Base-by-base conservation (phyloP, 2,329 filamentous ascomycete genomes). In the Diaporthe citrichinensis region DNA sequence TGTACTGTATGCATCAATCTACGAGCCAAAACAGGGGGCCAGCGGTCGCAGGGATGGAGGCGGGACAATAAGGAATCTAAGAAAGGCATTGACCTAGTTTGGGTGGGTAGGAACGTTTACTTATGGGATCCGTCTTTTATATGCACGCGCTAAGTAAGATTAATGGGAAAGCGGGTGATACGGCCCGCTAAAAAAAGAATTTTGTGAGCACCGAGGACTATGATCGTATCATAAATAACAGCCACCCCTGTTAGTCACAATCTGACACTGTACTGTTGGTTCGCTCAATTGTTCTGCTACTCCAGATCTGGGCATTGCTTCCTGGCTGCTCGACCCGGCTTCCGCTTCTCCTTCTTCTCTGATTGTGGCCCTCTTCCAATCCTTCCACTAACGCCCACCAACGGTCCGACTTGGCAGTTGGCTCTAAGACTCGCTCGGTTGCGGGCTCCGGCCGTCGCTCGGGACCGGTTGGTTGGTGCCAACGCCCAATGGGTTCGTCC, bases 131-230 rank as follows among this genome's bases (percentile, higher is more conserved):
- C 65, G 65, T 58, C 55, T 73, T 44, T 65, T 65, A 65, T 73
- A 73, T 65, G 58, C 61, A 62, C 65, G 71, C 71, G 71, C 71
- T 73, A 73, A 65, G 58, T 73, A 73, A 73, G 71, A 73, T 73
- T 73, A 73, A 65, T 73, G 61, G 71, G 46, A 51, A 44, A 73
- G 20, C 51, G 72, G 65, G 65, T 74, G 59, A 68, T 72, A 76
- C 72, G 72, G 67, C 61, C 68, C 72, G 74, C 72, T 74, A 74
- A 74, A 74, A 74, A 76, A 74, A 76, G 62, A 76, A 51, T 71
- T 69, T 71, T 73, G 36, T 71, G 59, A 62, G 58, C 34, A 49
- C 51, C 46, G 34, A 73, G 58, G 58, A 65, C 58, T 73, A 73
- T 73, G 71, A 65, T 73, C 71, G 71, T 73, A 73, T 73, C 71